Base-by-base conservation (phyloP, 2,329 filamentous ascomycete genomes). In the Colletotrichum costaricense region DNA sequence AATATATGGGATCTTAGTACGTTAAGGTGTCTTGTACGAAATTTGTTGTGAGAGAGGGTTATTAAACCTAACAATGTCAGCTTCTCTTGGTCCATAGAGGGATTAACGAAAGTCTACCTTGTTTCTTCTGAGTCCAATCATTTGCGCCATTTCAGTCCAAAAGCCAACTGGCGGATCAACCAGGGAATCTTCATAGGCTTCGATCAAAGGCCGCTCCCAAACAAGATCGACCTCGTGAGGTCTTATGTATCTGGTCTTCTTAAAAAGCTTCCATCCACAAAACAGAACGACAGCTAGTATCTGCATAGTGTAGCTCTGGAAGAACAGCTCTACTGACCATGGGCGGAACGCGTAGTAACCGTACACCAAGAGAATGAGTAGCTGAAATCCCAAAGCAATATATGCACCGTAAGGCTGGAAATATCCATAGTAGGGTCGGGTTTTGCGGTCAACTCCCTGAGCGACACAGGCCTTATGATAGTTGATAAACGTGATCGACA, bases 241-340 rank as follows among this genome's bases (percentile, higher is more conserved):
- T 2, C 82, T 81, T 22, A 91, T 83, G 64, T 88, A 83, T 72
- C 85, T 86, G 2, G 91, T 93, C 69, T 84, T 84, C 83, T 91
- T 90, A 79, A 90, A 24, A 1, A 93, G 8, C 82, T 94, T 94
- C 90, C 91, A 94, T 76, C 85, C 84, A 24, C 87, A 65, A 78
- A 88, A 93, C 33, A 90, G 81, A 46, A 89, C 78, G 8, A 87
- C 85, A 0, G 87, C 86, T 28, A 91, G 79, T 16, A 90, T 80
- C 73, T 88, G 82, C 87, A 91, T 90, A 33, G 87, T 87, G 80
- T 91, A 91, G 82, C 88, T 88, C 22, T 84, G 81, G 79, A 88
- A 84, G 78, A 89, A 87, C 46, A 78, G 28, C 81, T 79, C 86
- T 90, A 92, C 16, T 28, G 57, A 19, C 59, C 72, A 49, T 2